Conservation (phyloP, 2,329 filamentous ascomycete genomes). For the Aspergillus fumigatus region DNA sequence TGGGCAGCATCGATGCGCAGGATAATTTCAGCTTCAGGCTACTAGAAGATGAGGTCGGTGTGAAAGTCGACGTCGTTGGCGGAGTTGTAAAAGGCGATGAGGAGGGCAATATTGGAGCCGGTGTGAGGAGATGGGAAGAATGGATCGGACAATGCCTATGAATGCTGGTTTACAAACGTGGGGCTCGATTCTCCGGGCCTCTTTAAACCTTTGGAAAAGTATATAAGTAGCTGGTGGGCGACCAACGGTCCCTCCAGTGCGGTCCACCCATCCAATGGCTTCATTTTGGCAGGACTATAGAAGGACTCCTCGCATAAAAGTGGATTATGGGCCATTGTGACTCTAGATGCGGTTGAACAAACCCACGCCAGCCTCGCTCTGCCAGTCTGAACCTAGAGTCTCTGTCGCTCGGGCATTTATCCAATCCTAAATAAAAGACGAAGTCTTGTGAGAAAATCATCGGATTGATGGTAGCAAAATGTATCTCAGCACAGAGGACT, state of each 20-base stretch:
- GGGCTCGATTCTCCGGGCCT: not conserved
- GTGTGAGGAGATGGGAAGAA: slow-evolving; percentile 78
- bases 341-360: not conserved
- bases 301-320: not conserved
- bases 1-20: slow-evolving; percentile 76
- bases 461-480: not conserved
- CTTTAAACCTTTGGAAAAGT: not conserved
- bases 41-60: slow-evolving; percentile 72
- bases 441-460: not conserved
- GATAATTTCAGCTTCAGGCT: slow-evolving; percentile 74
- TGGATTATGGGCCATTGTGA: not conserved
- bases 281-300: not conserved
- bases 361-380: not conserved
- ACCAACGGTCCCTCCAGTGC: not conserved
- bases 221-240: not conserved
- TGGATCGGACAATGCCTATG: slow-evolving; percentile 79
- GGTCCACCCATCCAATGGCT: not conserved
- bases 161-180: not conserved
- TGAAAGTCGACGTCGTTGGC: slow-evolving; percentile 70
- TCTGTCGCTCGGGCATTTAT: slow-evolving; percentile 15
- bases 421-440: slow-evolving; percentile 12
- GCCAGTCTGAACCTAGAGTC: slow-evolving; percentile 10
- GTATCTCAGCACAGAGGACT: not conserved
- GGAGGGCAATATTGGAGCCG: slow-evolving; percentile 53
- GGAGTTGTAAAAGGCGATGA: slow-evolving; percentile 61